Evolutionary conservation across 2,329 filamentous ascomycete species (phyloP).

Genomic region (Macroventuria anomochaeta): DNA sequence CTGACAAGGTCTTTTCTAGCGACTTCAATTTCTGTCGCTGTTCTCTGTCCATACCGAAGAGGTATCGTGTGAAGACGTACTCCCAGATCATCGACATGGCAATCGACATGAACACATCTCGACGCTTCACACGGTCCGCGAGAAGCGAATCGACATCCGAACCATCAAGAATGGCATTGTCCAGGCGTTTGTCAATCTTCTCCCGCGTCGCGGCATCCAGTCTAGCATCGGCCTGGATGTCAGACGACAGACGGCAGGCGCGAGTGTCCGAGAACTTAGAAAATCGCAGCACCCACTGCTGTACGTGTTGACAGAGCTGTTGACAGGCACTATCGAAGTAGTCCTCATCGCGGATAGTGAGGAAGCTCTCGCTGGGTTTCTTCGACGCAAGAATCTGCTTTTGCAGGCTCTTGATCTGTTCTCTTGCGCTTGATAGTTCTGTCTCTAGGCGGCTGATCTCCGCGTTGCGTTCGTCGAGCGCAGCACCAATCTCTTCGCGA

Average conservation of each 20-base stretch:
- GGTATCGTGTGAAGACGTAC: conserved; percentile 95
- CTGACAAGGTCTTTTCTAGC: conserved; percentile 86
- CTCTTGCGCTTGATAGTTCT: conserved; percentile 75
- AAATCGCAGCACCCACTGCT: conserved; percentile 97
- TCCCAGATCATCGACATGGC: conserved; percentile 99
- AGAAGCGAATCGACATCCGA: conserved; percentile 91
- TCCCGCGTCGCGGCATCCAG: conserved; percentile 58
- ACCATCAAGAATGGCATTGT: conserved; percentile 92
- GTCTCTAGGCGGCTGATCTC: conserved; percentile 80
- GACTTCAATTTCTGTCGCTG: conserved; percentile 97
- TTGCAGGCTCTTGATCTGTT: conserved; percentile 66
- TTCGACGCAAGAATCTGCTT: conserved; percentile 64
- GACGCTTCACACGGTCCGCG: conserved; percentile 81
- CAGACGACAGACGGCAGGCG: conserved; percentile 79
- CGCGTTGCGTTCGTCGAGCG: conserved; percentile 79
- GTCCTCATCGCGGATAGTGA: conserved; percentile 84
- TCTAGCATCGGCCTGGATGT: conserved; percentile 71
- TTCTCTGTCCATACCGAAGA: conserved; percentile 98
- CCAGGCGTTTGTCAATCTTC: conserved; percentile 90
- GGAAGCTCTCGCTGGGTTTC: conserved; percentile 72
- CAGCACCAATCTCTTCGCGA: conserved; percentile 65
- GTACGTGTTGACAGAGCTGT: conserved; percentile 91
- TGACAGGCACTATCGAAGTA: conserved; percentile 95
- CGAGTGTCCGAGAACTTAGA: conserved; percentile 96
- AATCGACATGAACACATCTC: conserved; percentile 98